A percentile compares a stretch with the other conserved stretches of the same genome.
Evolutionary conservation across 2,329 filamentous ascomycete species (phyloP).

Genomic region (Colletotrichum siamense): DNA sequence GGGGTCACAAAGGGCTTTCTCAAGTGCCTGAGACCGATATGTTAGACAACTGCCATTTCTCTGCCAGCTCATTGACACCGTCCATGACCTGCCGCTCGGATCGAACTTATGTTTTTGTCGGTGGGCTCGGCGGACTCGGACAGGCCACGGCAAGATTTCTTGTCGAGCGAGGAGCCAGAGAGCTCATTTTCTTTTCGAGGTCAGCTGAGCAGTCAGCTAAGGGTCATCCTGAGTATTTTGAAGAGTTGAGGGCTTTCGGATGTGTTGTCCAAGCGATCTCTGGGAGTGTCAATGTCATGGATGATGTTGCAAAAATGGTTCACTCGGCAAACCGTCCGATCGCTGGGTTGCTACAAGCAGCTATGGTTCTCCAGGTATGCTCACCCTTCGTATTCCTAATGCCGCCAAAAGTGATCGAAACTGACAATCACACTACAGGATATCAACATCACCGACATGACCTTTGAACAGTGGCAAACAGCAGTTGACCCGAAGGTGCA

Average conservation of each 20-base stretch:
- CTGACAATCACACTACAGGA: neutral
- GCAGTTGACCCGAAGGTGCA: conserved; percentile 43
- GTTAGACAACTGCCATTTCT: neutral
- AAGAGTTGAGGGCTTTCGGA: conserved; percentile 28
- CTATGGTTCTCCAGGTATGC: conserved; percentile 38
- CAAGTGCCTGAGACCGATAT: rapidly evolving
- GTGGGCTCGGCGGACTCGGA: conserved; percentile 37
- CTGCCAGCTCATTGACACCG: neutral
- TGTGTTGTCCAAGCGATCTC: conserved; percentile 30
- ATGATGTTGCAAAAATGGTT: conserved; percentile 31
- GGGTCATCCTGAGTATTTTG: neutral
- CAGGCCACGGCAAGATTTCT: conserved; percentile 32
- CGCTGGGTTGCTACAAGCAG: conserved; percentile 44
- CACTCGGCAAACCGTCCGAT: conserved; percentile 29
- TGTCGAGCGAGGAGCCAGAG: conserved; percentile 31
- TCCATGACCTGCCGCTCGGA: neutral
- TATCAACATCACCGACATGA: conserved; percentile 38
- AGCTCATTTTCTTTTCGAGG: conserved; percentile 32
- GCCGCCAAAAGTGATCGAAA: neutral
- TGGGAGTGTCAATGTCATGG: conserved; percentile 35
- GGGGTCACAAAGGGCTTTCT: neutral
- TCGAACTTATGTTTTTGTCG: conserved; percentile 32
- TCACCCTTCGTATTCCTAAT: neutral
- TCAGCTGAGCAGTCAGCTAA: conserved; percentile 20
- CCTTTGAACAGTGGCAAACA: conserved; percentile 37